Base-by-base conservation (phyloP, 2,329 filamentous ascomycete genomes). In the Epichloe festucae region DNA sequence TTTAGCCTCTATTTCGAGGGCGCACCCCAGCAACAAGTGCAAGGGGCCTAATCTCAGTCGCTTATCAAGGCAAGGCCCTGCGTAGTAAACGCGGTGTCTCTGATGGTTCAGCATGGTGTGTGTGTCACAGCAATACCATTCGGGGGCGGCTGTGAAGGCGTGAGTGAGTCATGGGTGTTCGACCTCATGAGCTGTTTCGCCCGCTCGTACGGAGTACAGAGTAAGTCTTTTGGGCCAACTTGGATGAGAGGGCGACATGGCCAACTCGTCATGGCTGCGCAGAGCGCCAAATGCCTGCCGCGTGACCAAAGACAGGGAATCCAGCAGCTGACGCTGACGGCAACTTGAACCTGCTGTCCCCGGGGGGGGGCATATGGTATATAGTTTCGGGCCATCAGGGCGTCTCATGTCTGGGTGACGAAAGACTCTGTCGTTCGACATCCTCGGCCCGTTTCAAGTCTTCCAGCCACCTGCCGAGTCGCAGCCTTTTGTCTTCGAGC, bases 391-490 rank as follows among this genome's bases (percentile, higher is more conserved):
- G 21, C 4, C 10, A 27, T 38, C 41, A 49, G 6, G 21, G 19
- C 10, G 23, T 50, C 34, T 45, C 35, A 36, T 15, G 34, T 39
- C 21, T 46, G 36, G 36, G 49, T 11, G 49, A 45, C 19, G 19
- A 39, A 11, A 39, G 21, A 21, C 31, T 17, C 38, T 47, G 47
- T 21, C 46, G 47, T 10, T 50, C 47, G 7, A 38, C 31, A 27
- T 51, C 46, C 19, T 53, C 53, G 14, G 47, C 40, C 2, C 52
- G 53, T 21, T 56, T 57, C 52, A 65, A 40, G 46, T 66, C 63
- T 8, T 61, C 53, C 14, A 67, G 46, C 65, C 64, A 66, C 4
- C 61, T 61, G 52, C 62, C 64, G 54, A 66, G 59, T 23, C 64
- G 56, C 15, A 58, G 56, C 47, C 60, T 57, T 55, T 64, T 65